Evolutionary conservation across 345 rosid species (phyloP), one percentile per base, ranked within the genome.

Genomic region (Rhodomyrtus tomentosa): DNA sequence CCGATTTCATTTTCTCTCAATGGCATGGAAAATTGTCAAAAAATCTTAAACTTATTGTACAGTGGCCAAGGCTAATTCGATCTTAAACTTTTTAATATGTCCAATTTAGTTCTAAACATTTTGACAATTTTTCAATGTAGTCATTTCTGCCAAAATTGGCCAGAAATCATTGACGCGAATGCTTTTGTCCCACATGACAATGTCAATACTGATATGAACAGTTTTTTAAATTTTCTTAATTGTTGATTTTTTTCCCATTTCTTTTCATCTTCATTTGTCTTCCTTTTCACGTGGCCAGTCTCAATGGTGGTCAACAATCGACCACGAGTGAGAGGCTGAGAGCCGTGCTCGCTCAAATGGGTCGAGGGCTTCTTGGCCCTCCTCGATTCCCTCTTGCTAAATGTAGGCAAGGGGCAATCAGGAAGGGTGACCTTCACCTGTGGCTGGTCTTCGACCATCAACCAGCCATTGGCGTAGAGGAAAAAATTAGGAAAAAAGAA

Each of bases 261-360:
- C 8, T 42, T 42, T 6, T 42, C 45, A 5, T 42, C 8, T 42
- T 42, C 8, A 1, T 42, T 42, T 42, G 6, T 42, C 24, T 56
- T 12, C 18, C 16, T 56, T 56, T 56, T 56, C 14, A 3, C 5
- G 0, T 56, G 68, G 36, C 18, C 16, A 1, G 2, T n/a, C 32
- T 56, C 8, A 56, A 25, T 4, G 32, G 5, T 56, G 36, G 68
- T 56, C 27, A 7, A 56, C 14, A 6, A 56, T n/a, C 8, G 2
- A 18, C 68, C 68, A n/a, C 68, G 12, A 56, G 18, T 7, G 13
- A 56, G 6, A 29, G 8, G 5, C 0, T 7, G 13, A 56, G 6
- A 29, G 8, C 12, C 0, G 0, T 0, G 0, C 32, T n/a, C 0
- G 16, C 68, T 1, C 0, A 5, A 0, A 58, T 13, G 5, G 36